Base-by-base conservation (phyloP, 2,329 filamentous ascomycete genomes). In the Colletotrichum gigasporum region DNA sequence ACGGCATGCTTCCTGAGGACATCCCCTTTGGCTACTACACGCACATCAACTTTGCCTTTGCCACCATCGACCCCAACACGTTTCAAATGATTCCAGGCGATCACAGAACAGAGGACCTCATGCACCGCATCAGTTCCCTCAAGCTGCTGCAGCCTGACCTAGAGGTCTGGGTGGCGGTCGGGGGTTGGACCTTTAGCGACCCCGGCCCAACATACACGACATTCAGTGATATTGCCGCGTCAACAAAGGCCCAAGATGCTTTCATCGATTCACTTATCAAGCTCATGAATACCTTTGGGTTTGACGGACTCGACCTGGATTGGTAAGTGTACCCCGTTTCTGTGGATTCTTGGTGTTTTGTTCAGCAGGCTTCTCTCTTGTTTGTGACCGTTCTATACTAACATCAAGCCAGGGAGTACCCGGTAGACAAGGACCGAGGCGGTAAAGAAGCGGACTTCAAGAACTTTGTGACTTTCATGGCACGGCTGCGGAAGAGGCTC, bases 251-350 rank as follows among this genome's bases (percentile, higher is more conserved):
- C n/a, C 72, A 74, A 16, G 41, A 63, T 0, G 67, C 63, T 0
- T 85, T 84, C 66, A 73, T 79, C 56, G 63, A 70, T 1, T 76
- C 73, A 0, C 64, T 82, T 0, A 63, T 76, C 2, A 44, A 57
- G 0, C 83, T 85, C 66, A 73, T 84, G 68, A 32, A 67, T 1
- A 75, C 71, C 9, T 82, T 81, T 66, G 72, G 71, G 2, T 81
- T 84, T 50, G 77, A 80, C 65, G 80, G 80, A 2, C 71, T 82
- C 3, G 80, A 84, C 53, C 67, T 84, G 14, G 79, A 84, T 64
- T 84, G 81, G 82, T n/a, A n/a, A n/a, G n/a, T n/a, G n/a, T n/a
- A n/a, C n/a, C 75, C 78, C 14, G n/a, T 68, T 74, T 18, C 70
- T 55, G 2, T 61, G 51, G n/a, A 65, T 32, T n/a, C n/a, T n/a